phyloP scores from a whole-genome alignment of 257 asterid genomes.

The Forsythia viridissima region DNA sequence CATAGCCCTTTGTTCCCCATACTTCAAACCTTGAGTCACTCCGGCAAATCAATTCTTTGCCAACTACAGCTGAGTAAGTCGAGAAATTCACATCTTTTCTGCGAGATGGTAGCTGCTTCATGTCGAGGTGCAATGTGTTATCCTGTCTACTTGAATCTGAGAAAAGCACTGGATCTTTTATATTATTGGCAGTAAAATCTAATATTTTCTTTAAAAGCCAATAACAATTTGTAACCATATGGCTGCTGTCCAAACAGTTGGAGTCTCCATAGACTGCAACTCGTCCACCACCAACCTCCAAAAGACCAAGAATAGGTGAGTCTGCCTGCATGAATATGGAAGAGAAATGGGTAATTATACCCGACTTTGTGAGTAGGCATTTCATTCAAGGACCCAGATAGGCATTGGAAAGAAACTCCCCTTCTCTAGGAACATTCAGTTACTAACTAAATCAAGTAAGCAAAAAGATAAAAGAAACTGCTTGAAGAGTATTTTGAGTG shows the following conservation, averaged over 20 bases:
- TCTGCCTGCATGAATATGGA: constrained; percentile 61
- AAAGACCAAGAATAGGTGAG: constrained; percentile 91
- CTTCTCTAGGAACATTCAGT: too few species aligned
- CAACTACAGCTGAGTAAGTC: constrained; percentile 68
- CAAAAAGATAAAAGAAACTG: neutral
- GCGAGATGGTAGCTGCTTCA: constrained; percentile 79
- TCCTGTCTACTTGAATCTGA: constrained; percentile 63
- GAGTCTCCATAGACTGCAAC: constrained; percentile 93
- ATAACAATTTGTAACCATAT: constrained; percentile 95
- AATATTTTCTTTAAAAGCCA: constrained; percentile 89
- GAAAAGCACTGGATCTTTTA: constrained; percentile 77
- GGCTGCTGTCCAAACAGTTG: constrained; percentile 98
- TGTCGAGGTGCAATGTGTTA: constrained; percentile 58
- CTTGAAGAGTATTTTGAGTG: constrained; percentile 2
- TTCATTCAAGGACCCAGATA: neutral
- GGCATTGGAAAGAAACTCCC: too few species aligned
- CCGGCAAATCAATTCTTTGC: constrained; percentile 75
- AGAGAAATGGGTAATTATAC: neutral
- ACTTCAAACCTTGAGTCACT: constrained; percentile 90
- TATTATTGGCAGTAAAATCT: constrained; percentile 65
- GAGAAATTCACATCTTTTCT: constrained; percentile 94
- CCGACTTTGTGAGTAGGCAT: neutral
- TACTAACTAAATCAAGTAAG: too few species aligned
- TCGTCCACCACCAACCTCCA: constrained; percentile 75
- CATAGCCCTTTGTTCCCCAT: constrained; percentile 88